These are phyloP conservation scores for Boletus mariae DNA, from an alignment of 1,284 basidiomycete species.

Conservation along the genomic window DNA sequence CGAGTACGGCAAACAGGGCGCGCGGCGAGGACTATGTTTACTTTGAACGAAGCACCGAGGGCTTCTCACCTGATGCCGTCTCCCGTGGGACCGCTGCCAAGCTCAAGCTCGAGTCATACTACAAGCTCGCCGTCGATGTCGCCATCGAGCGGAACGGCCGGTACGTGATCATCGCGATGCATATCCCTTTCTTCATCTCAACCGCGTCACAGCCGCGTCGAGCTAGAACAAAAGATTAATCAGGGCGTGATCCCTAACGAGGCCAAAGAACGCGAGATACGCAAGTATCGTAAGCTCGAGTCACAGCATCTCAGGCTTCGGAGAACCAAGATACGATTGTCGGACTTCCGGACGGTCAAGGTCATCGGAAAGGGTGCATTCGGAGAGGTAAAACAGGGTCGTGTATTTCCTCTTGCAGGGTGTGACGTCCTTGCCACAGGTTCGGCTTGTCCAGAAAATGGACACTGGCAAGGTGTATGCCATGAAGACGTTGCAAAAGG, in stretches of 20 bases:
- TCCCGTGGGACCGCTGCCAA: slow-evolving; percentile 94
- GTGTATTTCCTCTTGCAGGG: neutral
- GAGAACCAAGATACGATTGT: slow-evolving; percentile 88
- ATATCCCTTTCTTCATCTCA: slow-evolving; percentile 5
- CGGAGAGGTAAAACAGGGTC: slow-evolving; percentile 70
- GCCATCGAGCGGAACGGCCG: slow-evolving; percentile 73
- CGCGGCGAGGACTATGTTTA: slow-evolving; percentile 79
- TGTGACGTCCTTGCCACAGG: slow-evolving; percentile 43
- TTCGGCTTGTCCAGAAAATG: slow-evolving; percentile 92
- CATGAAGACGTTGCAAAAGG: slow-evolving; percentile 98
- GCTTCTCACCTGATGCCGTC: slow-evolving; percentile 85
- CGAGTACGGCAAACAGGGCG: slow-evolving; percentile 29
- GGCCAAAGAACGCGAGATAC: slow-evolving; percentile 87
- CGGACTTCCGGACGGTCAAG: slow-evolving; percentile 96
- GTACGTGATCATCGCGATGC: slow-evolving; percentile 29
- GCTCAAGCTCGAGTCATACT: slow-evolving; percentile 96
- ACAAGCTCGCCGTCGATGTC: slow-evolving; percentile 90
- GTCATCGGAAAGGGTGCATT: slow-evolving; percentile 99
- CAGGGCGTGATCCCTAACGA: slow-evolving; percentile 75
- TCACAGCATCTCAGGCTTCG: slow-evolving; percentile 88
- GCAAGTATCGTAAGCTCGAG: slow-evolving; percentile 88
- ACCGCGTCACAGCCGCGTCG: slow-evolving; percentile 66
- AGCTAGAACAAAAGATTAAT: slow-evolving; percentile 86
- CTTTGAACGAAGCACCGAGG: slow-evolving; percentile 84
- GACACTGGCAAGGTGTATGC: slow-evolving; percentile 99